phyloP scores from a whole-genome alignment of 2,329 filamentous ascomycete genomes.

The Xylaria sp. region DNA sequence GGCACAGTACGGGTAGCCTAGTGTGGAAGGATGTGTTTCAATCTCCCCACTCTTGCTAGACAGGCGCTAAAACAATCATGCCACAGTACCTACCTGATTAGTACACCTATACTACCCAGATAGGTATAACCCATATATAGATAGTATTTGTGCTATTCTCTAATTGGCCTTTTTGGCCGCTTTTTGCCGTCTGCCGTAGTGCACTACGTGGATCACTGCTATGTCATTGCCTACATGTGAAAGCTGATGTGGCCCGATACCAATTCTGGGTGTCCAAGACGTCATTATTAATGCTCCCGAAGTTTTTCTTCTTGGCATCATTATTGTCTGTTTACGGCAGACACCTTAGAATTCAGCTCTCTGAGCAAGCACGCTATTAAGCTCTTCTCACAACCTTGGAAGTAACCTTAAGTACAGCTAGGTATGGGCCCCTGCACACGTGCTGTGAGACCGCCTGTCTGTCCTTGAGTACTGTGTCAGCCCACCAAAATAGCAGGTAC shows the following conservation, averaged over 20 bases:
- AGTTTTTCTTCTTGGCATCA: constrained; percentile 21
- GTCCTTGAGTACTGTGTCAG: not conserved
- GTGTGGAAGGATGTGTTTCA: constrained; percentile 25
- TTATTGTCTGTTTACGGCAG: constrained; percentile 5
- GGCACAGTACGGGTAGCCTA: constrained; percentile 9
- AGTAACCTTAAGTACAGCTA: not conserved
- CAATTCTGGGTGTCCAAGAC: constrained; percentile 28
- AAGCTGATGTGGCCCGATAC: constrained; percentile 28
- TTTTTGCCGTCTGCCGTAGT: constrained; percentile 14
- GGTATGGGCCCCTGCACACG: not conserved
- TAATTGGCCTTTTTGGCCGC: constrained; percentile 20
- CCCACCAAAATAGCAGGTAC: not conserved
- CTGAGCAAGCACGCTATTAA: not conserved
- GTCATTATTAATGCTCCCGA: constrained; percentile 31
- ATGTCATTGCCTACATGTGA: constrained; percentile 21
- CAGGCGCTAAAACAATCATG: not conserved
- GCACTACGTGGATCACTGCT: constrained; percentile 17
- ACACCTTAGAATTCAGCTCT: not conserved
- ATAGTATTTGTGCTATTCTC: not conserved
- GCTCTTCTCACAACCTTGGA: not conserved
- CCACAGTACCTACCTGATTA: not conserved
- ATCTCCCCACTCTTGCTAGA: constrained; percentile 1
- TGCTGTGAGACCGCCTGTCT: not conserved
- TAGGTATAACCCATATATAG: not conserved
- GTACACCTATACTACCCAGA: too few species aligned